phyloP scores from a whole-genome alignment of 139 green algal genomes.

The Tetradesmus obliquus region DNA sequence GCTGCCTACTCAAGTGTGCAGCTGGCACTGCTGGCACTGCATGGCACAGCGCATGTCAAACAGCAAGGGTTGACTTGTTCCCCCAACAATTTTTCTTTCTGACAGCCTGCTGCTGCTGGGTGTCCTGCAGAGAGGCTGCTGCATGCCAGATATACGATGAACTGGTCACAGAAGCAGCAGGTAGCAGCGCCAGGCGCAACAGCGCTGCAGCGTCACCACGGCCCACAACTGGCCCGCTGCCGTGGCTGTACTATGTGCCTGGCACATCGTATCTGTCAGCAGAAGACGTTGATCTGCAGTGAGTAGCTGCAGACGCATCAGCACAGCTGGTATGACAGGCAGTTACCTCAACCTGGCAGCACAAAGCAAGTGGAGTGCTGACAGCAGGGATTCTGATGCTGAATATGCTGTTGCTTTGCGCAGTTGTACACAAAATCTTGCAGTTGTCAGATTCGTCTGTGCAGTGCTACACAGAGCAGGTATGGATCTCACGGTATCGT shows the following conservation, averaged over 20 bases:
- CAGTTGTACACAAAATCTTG: not conserved
- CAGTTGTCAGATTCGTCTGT: not conserved
- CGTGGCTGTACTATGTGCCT: conserved; percentile 65
- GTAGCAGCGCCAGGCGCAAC: not conserved
- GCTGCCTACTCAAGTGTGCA: too few species aligned
- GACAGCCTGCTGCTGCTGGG: too few species aligned
- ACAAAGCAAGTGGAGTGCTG: too few species aligned
- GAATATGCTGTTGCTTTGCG: not conserved
- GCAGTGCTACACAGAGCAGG: not conserved
- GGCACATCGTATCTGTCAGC: conserved; percentile 50
- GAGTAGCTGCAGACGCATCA: not conserved
- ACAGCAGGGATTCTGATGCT: too few species aligned
- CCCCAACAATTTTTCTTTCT: too few species aligned
- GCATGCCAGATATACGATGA: conserved; percentile 57
- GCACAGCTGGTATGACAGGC: not conserved
- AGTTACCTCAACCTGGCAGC: not conserved
- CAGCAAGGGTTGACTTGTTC: too few species aligned
- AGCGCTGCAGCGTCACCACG: not conserved
- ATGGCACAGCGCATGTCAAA: too few species aligned
- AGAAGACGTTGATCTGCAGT: conserved; percentile 58
- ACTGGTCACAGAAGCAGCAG: conserved; percentile 45
- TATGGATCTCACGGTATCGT: not conserved
- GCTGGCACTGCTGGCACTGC: too few species aligned
- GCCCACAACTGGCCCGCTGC: conserved; percentile 56
- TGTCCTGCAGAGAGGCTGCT: conserved; percentile 30